These are phyloP conservation scores for Suillus occidentalis DNA, from an alignment of 768 basidiomycete genomes.

Conservation along the genomic window DNA sequence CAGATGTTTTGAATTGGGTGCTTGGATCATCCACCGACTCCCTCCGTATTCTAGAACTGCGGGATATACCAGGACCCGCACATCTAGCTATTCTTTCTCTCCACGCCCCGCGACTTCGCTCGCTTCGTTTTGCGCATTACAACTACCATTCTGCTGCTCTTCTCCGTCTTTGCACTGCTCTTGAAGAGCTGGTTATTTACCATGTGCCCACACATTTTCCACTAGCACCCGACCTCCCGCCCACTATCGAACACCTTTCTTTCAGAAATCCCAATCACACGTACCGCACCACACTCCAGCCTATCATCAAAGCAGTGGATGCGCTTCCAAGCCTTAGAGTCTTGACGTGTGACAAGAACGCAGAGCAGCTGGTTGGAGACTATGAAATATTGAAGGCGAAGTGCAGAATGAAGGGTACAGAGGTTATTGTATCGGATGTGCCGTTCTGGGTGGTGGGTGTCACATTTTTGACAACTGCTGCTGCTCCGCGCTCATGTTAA, in stretches of 20 bases:
- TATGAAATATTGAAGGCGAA: slow-evolving; percentile 24
- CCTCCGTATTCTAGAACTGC: slow-evolving; percentile 42
- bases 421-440: slow-evolving; percentile 25
- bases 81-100: slow-evolving; percentile 22
- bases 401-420: slow-evolving; percentile 30
- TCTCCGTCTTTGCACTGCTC: slow-evolving; percentile 35
- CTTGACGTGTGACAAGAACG: slow-evolving; percentile 36
- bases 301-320: slow-evolving; percentile 33
- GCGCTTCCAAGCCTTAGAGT: slow-evolving; percentile 35
- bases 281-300: slow-evolving; percentile 22
- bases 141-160: slow-evolving; percentile 33
- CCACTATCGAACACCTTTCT: slow-evolving; percentile 40
- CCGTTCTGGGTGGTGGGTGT: slow-evolving; percentile 39
- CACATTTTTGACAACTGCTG: background rate
- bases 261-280: slow-evolving; percentile 25
- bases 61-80: slow-evolving; percentile 28
- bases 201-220: slow-evolving; percentile 35
- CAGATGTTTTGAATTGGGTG: slow-evolving; percentile 38
- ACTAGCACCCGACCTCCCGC: slow-evolving; percentile 34
- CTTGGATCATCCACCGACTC: slow-evolving; percentile 34
- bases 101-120: slow-evolving; percentile 38
- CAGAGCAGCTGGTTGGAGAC: slow-evolving; percentile 14
- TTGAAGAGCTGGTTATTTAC: slow-evolving; percentile 42
- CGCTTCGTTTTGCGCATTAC: slow-evolving; percentile 42
- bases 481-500: background rate